Evolutionary conservation across 176 grass and related monocot species (phyloP).

Genomic region (Phyllostachys edulis): DNA sequence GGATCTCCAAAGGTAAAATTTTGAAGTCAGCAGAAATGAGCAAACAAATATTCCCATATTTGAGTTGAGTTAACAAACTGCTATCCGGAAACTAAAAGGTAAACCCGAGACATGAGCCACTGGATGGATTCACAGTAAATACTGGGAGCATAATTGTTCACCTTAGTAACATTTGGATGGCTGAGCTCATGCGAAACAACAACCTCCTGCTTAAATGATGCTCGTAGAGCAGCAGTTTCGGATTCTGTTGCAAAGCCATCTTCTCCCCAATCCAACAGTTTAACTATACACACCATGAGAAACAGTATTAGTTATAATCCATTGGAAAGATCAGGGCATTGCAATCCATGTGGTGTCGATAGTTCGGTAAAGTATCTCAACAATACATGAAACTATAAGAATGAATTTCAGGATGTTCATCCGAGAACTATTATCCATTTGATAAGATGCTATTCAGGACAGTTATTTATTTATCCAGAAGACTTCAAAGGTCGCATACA

Average conservation of each 20-base stretch:
- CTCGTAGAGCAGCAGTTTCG: constrained; percentile 53
- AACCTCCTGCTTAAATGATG: constrained; percentile 32
- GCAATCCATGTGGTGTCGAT: no score
- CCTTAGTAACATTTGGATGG: constrained; percentile 82
- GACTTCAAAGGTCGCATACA: no score
- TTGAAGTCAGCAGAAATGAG: no score
- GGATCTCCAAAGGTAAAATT: no score
- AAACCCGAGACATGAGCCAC: no score
- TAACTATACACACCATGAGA: background rate
- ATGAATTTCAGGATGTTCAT: background rate
- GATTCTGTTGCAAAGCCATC: constrained; percentile 77
- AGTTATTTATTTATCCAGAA: no score
- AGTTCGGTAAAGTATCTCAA: background rate
- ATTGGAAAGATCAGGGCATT: background rate
- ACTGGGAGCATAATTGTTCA: background rate
- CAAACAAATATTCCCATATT: no score
- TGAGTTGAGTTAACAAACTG: no score
- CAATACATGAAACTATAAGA: background rate
- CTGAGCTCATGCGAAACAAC: constrained; percentile 88
- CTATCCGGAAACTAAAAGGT: no score
- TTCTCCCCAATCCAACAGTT: constrained; percentile 89
- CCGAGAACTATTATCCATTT: no score
- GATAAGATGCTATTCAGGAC: no score
- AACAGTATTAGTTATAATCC: background rate
- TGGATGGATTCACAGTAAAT: background rate